A percentile compares a stretch with the other conserved stretches of the same genome.
Evolutionary conservation across 2,329 filamentous ascomycete species (phyloP).

Genomic region (Dothideomycetes sp.): DNA sequence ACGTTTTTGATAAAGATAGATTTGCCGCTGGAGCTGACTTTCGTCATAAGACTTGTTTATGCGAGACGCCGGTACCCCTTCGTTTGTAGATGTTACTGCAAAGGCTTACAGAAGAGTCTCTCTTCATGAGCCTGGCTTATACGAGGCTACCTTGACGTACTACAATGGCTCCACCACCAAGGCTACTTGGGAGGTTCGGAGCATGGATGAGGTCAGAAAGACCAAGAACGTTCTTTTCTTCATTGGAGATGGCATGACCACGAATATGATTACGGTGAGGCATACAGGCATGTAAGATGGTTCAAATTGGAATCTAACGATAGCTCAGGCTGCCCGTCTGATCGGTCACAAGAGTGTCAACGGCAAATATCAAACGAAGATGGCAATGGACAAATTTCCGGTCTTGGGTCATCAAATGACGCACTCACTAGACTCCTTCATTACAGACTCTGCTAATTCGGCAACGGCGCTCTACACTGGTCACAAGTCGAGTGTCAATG

Average conservation of each 20-base stretch:
- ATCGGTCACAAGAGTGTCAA: slow-evolving; percentile 76
- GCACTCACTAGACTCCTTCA: slow-evolving; percentile 74
- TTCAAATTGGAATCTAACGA: slow-evolving; percentile 15
- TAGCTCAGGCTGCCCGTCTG: slow-evolving; percentile 53
- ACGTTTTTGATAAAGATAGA: background rate
- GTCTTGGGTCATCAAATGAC: slow-evolving; percentile 81
- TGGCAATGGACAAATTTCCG: slow-evolving; percentile 69
- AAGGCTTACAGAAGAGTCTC: slow-evolving; percentile 69
- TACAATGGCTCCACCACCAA: slow-evolving; percentile 60
- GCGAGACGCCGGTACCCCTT: slow-evolving; percentile 55
- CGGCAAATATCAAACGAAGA: slow-evolving; percentile 65
- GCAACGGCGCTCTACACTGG: slow-evolving; percentile 72
- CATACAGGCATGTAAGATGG: background rate
- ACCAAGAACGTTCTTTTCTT: slow-evolving; percentile 81
- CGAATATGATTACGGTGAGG: slow-evolving; percentile 57
- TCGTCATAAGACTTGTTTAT: slow-evolving; percentile 77
- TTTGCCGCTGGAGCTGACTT: slow-evolving; percentile 14
- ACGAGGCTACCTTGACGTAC: slow-evolving; percentile 65
- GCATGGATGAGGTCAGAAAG: slow-evolving; percentile 57
- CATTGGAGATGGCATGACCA: slow-evolving; percentile 61
- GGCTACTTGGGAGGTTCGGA: slow-evolving; percentile 67
- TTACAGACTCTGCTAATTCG: slow-evolving; percentile 79
- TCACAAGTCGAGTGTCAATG: slow-evolving; percentile 76
- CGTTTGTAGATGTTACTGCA: slow-evolving; percentile 67
- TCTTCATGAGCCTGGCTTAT: slow-evolving; percentile 68